Conservation (phyloP, 345 rosid genomes). For the Atalantia buxifolia region DNA sequence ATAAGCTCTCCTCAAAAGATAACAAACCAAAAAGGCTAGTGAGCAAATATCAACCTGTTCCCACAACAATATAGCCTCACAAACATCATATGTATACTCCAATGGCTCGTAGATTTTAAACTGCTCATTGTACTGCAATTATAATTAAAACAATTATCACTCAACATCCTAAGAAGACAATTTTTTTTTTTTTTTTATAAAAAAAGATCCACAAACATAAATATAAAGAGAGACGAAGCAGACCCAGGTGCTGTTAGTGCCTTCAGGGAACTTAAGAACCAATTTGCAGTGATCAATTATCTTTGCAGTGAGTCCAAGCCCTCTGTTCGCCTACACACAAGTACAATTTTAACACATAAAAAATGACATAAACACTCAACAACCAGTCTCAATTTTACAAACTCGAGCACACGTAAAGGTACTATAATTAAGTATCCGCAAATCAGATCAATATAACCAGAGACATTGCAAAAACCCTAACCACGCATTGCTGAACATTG, state of each 20-base stretch:
- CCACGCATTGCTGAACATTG: slow-evolving; percentile 88
- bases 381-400: not conserved
- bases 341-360: not conserved
- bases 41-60: slow-evolving; percentile 72
- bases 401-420: not conserved
- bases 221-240: slow-evolving; percentile 18
- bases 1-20: slow-evolving; percentile 9
- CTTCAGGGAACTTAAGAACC: slow-evolving; percentile 80
- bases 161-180: not conserved
- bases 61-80: slow-evolving; percentile 87
- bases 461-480: slow-evolving; percentile 27
- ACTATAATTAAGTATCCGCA: not conserved
- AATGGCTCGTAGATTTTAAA: slow-evolving; percentile 81
- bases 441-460: not conserved
- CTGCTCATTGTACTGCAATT: slow-evolving; percentile 77
- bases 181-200: too few species aligned
- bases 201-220: not conserved
- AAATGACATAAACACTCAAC: not conserved
- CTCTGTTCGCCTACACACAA: slow-evolving; percentile 66
- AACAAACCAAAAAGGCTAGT: not conserved
- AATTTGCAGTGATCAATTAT: slow-evolving; percentile 75
- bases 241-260: slow-evolving; percentile 98
- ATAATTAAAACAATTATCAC: slow-evolving; percentile 12
- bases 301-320: slow-evolving; percentile 80
- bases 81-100: slow-evolving; percentile 86